Evolutionary conservation across 2,329 filamentous ascomycete species (phyloP), one percentile per base, ranked within the genome.

Genomic region (Cordyceps pruinosa): DNA sequence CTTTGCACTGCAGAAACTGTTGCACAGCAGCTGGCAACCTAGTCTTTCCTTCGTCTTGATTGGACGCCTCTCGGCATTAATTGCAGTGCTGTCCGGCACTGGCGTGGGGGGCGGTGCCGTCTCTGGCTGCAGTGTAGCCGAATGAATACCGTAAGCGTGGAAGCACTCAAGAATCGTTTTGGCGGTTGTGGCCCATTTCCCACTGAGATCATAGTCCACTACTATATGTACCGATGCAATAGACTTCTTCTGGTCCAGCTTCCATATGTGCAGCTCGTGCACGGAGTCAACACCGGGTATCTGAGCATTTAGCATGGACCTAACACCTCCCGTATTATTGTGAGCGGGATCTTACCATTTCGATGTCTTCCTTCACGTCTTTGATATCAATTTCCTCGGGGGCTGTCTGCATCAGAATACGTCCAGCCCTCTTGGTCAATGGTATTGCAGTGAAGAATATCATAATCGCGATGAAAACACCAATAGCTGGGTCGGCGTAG

Each of bases 251-350:
- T 92, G 86, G 65, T 87, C 83, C 3, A 91, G 76, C 2, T 83
- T 78, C 87, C 88, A 91, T 60, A 90, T 81, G 62, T 89, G 87
- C 17, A 91, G 74, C 63, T 90, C 86, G 61, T 90, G 86, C 15
- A 90, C 78, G 0, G 84, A 84, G 21, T 81, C 68, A 19, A 90
- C 77, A 1, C 86, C 87, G 0, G 82, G 78, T 35, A 90, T 84
- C 80, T 86, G 59, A 23, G 42, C 50, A 69, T 25, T 68, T 26
- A 2, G 12, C 28, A 15, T 19, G 5, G 7, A 23, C 34, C 28
- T 35, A 17, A 41, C 12, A n/a, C 9, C 44, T 23, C 3, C 15
- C 56, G 41, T 19, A 28, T 6, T 45, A 12, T 25, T 21, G 32
- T n/a, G 10, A 23, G 21, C 6, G 2, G 8, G 19, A 28, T 17